These are phyloP conservation scores for Candida sanyaensis DNA, from an alignment of 1,139 yeast species.

Conservation along the genomic window DNA sequence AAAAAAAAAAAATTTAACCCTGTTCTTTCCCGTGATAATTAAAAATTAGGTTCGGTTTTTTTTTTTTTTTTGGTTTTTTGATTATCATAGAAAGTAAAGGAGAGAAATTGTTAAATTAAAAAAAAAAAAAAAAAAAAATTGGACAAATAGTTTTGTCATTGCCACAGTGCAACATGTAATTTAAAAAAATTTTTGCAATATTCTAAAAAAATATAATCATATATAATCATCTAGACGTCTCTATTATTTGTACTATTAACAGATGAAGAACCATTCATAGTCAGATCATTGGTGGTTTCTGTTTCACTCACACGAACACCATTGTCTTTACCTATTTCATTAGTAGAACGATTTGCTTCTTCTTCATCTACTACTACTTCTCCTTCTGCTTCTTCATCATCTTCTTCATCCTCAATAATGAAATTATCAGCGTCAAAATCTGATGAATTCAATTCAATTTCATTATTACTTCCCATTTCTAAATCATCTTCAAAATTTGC, in stretches of 20 bases:
- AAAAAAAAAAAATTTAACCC: neutral
- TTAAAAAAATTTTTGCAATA: neutral
- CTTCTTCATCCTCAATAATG: constrained; percentile 35
- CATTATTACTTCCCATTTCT: constrained; percentile 22
- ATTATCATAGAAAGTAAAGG: no score
- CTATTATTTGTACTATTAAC: neutral
- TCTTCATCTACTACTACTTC: constrained; percentile 29
- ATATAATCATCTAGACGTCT: neutral
- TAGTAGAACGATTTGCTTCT: neutral
- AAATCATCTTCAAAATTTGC: constrained; percentile 44
- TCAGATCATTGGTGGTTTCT: neutral
- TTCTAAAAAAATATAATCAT: neutral
- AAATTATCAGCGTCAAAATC: constrained; percentile 41
- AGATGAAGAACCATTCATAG: neutral
- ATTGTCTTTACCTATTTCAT: neutral
- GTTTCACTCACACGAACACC: neutral
- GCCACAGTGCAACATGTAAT: constrained; percentile 1
- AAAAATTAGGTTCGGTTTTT: no score
- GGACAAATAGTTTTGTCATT: neutral
- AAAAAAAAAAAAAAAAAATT: no score
- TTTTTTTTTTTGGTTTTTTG: no score
- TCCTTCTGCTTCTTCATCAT: neutral
- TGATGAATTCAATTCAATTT: constrained; percentile 35
- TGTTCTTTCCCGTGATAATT: neutral
- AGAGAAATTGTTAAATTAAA: no score